Evolutionary conservation across 2,329 filamentous ascomycete species (phyloP).

Genomic region (Ophiocordyceps unilateralis): DNA sequence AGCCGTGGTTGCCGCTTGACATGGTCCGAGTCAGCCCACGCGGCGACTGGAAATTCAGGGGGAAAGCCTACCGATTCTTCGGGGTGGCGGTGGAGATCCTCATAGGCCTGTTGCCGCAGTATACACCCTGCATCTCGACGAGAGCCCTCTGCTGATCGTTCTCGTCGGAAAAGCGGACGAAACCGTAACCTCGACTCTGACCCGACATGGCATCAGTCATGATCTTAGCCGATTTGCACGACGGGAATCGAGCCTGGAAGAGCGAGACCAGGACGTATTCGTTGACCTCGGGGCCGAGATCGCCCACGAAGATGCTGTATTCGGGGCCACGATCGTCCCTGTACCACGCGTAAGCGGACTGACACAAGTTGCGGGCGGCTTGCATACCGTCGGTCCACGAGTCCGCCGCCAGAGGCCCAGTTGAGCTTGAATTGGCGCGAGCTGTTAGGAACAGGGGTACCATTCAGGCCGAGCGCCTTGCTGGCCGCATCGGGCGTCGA

Average conservation of each 20-base stretch:
- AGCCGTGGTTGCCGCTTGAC: conserved; percentile 20
- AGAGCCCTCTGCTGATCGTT: conserved; percentile 90
- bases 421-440: conserved; percentile 95
- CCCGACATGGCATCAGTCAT: conserved; percentile 98
- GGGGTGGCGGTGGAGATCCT: conserved; percentile 94
- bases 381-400: conserved; percentile 75
- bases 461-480: conserved; percentile 83
- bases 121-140: conserved; percentile 97
- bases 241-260: conserved; percentile 90
- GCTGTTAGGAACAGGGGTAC: conserved; percentile 80
- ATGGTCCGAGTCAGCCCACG: conserved; percentile 1
- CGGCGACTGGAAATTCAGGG: background rate
- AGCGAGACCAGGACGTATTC: conserved; percentile 95
- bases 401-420: conserved; percentile 92
- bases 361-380: background rate
- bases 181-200: conserved; percentile 94
- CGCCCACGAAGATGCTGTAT: conserved; percentile 93
- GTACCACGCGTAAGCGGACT: background rate
- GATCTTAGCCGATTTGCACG: conserved; percentile 98
- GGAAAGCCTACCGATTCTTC: conserved; percentile 57
- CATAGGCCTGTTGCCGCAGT: conserved; percentile 97
- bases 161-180: conserved; percentile 93
- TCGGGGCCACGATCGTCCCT: conserved; percentile 93
- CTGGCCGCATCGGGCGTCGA: conserved; percentile 63
- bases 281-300: conserved; percentile 94